phyloP scores from a whole-genome alignment of 768 basidiomycete species.

The Lentinula sp. region DNA sequence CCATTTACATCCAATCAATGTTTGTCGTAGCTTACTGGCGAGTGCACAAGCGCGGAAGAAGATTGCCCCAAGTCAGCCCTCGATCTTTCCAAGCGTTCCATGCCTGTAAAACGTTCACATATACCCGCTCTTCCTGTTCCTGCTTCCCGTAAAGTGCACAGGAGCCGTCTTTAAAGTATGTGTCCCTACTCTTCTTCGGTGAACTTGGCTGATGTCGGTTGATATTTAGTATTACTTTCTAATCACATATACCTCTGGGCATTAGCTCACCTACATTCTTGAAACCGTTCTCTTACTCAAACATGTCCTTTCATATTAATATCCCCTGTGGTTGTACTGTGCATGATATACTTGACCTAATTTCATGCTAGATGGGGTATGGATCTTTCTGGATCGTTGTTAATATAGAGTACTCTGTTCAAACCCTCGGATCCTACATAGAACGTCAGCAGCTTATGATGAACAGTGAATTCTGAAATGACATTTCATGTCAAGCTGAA shows the following conservation, averaged over 20 bases:
- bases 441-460: too few species aligned
- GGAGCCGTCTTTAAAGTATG: background rate
- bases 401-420: background rate
- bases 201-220: background rate
- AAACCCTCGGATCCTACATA: too few species aligned
- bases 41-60: constrained; percentile 1
- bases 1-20: too few species aligned
- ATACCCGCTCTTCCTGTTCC: background rate
- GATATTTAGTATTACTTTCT: background rate
- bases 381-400: too few species aligned
- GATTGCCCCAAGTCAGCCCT: constrained; percentile 3
- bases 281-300: background rate
- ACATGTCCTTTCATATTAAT: background rate
- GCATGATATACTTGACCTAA: background rate
- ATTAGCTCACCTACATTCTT: background rate
- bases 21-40: background rate
- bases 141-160: background rate
- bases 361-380: too few species aligned
- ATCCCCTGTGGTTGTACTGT: background rate
- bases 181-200: background rate
- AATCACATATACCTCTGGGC: background rate
- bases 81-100: background rate
- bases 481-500: too few species aligned
- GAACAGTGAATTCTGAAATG: too few species aligned
- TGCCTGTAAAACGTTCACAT: background rate